Percentiles rank a stretch among this genome's conserved stretches.
phyloP scores from a whole-genome alignment of 805 yeast species.

The Myxozyma udenii region DNA sequence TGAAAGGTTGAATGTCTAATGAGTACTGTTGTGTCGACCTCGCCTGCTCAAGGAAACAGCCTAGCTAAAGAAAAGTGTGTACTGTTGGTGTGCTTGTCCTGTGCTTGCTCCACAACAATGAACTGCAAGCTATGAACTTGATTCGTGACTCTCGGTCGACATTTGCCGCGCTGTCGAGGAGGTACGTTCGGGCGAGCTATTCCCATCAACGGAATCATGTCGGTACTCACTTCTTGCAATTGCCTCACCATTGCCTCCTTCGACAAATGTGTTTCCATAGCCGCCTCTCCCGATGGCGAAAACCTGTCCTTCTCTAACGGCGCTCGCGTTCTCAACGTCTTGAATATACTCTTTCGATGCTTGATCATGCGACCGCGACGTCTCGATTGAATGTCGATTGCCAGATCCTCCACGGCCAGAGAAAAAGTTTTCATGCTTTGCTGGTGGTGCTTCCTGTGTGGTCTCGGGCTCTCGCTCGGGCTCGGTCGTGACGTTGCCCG shows the following conservation, averaged over 20 bases:
- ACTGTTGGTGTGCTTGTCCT: no score
- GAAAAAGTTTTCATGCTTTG: slow-evolving; percentile 38
- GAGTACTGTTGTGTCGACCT: no score
- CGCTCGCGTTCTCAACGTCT: slow-evolving; percentile 37
- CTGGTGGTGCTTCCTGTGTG: slow-evolving; percentile 38
- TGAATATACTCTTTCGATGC: slow-evolving; percentile 38
- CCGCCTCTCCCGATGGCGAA: slow-evolving; percentile 43
- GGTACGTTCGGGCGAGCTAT: no score
- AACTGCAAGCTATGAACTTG: no score
- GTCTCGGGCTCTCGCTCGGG: slow-evolving; percentile 33
- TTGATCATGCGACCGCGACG: slow-evolving; percentile 33
- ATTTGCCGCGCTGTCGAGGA: no score
- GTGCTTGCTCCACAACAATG: no score
- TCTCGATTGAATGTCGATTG: slow-evolving; percentile 36
- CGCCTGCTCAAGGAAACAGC: no score
- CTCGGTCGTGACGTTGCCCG: slow-evolving; percentile 31
- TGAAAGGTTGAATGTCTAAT: no score
- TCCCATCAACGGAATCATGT: slow-evolving; percentile 4
- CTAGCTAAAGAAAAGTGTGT: no score
- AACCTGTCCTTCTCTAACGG: slow-evolving; percentile 34
- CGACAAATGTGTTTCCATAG: slow-evolving; percentile 37
- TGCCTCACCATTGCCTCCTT: slow-evolving; percentile 17
- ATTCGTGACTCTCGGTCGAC: no score
- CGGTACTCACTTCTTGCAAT: no score
- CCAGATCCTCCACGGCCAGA: slow-evolving; percentile 44